Base-by-base conservation (phyloP, 768 basidiomycete genomes). In the Naganishia friedmannii region DNA sequence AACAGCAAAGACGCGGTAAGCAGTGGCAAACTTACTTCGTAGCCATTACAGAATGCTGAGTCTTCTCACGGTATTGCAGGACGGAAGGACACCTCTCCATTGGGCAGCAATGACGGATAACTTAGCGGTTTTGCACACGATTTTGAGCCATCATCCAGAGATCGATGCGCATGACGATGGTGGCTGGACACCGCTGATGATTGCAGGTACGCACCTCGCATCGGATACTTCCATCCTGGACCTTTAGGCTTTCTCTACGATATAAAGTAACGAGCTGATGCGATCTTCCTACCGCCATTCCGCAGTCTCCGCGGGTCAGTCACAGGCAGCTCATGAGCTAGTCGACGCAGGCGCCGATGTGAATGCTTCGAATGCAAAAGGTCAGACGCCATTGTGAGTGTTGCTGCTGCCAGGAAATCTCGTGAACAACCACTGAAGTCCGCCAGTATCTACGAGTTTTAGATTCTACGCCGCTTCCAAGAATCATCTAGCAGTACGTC, bases 391-490 rank as follows among this genome's bases (percentile, higher is more conserved):
- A 53, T 72, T 81, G 81, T 80, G 45, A 73, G 80, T 74, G 8
- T 39, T 46, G 15, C 48, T 53, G 4, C 12, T 37, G 34, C 34
- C n/a, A n/a, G 12, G 34, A 37, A 37, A 12, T 37, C 12, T 37
- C 12, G 6, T 37, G 6, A 37, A 37, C 12, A 4, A 37, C 34
- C 6, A 12, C 34, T 37, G 34, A 37, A 37, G 34, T 12, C 12
- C 12, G 12, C 34, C 34, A 5, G 34, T 46, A 15, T 12, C 19
- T 23, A 21, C 26, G n/a, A 12, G 4, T 23, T 8, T 5, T 65
- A 82, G 81, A 73, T 79, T 80, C 70, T 82, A 82, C 57, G 81
- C 81, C 1, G 81, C 81, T 32, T 81, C 80, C 2, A 81, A 80
- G 58, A 79, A 78, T 21, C 72, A 78, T 48, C 74, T 78, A 23